phyloP scores from a whole-genome alignment of 805 yeast genomes.

The Candida pseudoglaebosa region DNA sequence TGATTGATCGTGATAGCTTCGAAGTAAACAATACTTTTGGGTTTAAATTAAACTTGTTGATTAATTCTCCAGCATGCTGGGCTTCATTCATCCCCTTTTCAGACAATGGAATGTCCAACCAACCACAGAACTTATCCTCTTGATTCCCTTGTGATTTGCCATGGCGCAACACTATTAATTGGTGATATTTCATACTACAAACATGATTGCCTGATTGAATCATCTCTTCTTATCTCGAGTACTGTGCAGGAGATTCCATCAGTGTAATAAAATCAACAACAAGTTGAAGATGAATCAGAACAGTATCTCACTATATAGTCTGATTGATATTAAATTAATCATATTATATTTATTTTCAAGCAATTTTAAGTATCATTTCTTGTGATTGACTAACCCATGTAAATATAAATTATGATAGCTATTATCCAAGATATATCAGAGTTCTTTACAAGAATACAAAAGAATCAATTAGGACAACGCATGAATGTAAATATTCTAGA shows the following conservation, averaged over 20 bases:
- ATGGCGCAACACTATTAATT: slow-evolving; percentile 40
- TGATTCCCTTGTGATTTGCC: slow-evolving; percentile 44
- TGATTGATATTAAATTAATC: too few relatives aligned
- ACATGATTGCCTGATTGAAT: not conserved
- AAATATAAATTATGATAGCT: too few relatives aligned
- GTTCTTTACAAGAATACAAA: too few relatives aligned
- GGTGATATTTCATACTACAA: slow-evolving; percentile 17
- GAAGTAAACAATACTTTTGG: slow-evolving; percentile 37
- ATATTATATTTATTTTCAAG: too few relatives aligned
- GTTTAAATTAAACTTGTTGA: slow-evolving; percentile 20
- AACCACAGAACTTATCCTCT: slow-evolving; percentile 42
- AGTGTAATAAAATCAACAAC: not conserved
- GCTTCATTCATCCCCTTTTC: slow-evolving; percentile 39
- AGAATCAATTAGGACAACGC: too few relatives aligned
- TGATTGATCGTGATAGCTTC: slow-evolving; percentile 36
- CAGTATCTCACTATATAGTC: too few relatives aligned
- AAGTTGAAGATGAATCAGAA: not conserved
- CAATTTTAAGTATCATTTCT: too few relatives aligned
- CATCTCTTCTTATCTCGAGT: not conserved
- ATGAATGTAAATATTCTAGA: too few relatives aligned
- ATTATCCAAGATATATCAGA: too few relatives aligned
- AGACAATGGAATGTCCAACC: slow-evolving; percentile 42
- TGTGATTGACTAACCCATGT: too few relatives aligned
- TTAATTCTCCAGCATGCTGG: slow-evolving; percentile 33
- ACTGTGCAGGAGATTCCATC: too few relatives aligned